Evolutionary conservation across 495 filamentous ascomycete species (phyloP), one percentile per base, ranked within the genome.

Genomic region (Penicillium atrosanguineum): DNA sequence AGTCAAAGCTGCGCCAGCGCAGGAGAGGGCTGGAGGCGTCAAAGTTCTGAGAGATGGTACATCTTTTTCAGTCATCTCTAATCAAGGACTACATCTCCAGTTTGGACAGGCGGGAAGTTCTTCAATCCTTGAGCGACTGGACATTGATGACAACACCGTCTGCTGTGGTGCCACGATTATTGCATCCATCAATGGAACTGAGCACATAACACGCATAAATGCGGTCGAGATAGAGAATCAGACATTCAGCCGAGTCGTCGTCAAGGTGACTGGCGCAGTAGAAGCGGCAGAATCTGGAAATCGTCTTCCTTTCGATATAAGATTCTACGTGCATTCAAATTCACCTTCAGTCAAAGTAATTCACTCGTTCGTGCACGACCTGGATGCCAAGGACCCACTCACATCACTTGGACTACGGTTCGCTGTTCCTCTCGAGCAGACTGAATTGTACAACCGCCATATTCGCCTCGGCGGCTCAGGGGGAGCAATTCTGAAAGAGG

Each of bases 271-370:
- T 20, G 58, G 54, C 6, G 44, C 40, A 6, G 54, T 54, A 28
- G 36, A 50, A 19, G 38, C 19, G 19, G 46, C 16, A 12, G 18
- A 12, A 14, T 19, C 14, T 6, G 38, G 23, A 18, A 11, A 42
- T 8, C 58, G 51, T 60, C 61, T 75, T n/a, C 72, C 71, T 29
- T 75, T 75, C 41, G 60, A 71, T 16, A 21, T 74, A 3, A 63
- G 74, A 21, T 74, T 74, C 53, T 77, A 75, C 39, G 44, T 75
- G 5, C 71, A 75, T 48, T 65, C 68, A 7, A 50, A 74, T 45
- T 62, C 68, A 7, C 58, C 70, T 11, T 55, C 65, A 2, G 63
- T 75, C 23, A 64, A 55, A 25, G 31, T 68, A 21, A 48, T 73
- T 4, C 69, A 76, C 45, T 70, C 67, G 0, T 58, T 74, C 15